Evolutionary conservation across 2,329 filamentous ascomycete species (phyloP).

Genomic region (Juglanconis sp.): DNA sequence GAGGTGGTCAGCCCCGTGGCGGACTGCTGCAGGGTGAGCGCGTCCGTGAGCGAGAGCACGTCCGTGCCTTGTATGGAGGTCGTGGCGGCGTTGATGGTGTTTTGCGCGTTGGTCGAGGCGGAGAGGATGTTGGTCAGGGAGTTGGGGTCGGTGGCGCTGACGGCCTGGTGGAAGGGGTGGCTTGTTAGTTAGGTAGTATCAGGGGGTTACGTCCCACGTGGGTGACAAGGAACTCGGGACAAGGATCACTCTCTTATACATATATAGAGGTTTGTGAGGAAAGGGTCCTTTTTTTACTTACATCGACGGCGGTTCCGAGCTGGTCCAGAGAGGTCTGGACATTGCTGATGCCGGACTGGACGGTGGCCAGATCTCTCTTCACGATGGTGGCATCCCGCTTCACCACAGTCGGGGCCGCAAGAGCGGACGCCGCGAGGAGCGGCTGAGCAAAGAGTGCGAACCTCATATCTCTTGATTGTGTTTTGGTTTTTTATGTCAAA

Average conservation of each 20-base stretch:
- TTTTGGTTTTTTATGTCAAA: not conserved
- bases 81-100: slow-evolving; percentile 21
- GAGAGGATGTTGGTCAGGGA: slow-evolving; percentile 52
- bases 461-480: slow-evolving; percentile 11
- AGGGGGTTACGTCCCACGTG: not conserved
- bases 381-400: slow-evolving; percentile 11
- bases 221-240: too few species aligned
- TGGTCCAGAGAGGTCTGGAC: slow-evolving; percentile 9
- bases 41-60: slow-evolving; percentile 23
- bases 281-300: not conserved
- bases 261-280: not conserved
- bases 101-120: slow-evolving; percentile 18
- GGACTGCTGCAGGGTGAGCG: slow-evolving; percentile 19
- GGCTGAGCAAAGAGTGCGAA: slow-evolving; percentile 6
- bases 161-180: not conserved
- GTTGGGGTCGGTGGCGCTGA: slow-evolving; percentile 11
- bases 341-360: slow-evolving; percentile 10
- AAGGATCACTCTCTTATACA: not conserved
- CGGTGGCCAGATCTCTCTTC: slow-evolving; percentile 10
- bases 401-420: slow-evolving; percentile 8
- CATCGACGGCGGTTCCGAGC: slow-evolving; percentile 15
- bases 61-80: slow-evolving; percentile 26
- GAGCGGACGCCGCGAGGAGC: slow-evolving; percentile 10
- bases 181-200: not conserved
- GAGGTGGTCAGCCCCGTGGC: slow-evolving; percentile 21